These are phyloP conservation scores for Neocatenulostroma microsporum DNA, from an alignment of 2,329 filamentous ascomycete species.

Conservation along the genomic window DNA sequence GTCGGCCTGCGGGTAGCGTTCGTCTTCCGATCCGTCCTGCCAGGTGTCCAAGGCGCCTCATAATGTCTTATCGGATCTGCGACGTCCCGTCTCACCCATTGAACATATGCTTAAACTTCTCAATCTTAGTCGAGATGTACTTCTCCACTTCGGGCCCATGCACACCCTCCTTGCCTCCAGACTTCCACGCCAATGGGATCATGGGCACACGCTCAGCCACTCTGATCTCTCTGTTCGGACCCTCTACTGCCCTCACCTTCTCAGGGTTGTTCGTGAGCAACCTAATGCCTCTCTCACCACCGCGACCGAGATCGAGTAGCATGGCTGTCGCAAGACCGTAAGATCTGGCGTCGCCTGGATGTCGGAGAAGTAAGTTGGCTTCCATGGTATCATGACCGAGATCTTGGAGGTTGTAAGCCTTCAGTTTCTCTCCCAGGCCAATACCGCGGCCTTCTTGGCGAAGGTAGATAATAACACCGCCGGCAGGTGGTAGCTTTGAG, in stretches of 20 bases:
- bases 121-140: conserved; percentile 81
- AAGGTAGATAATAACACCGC: conserved; percentile 90
- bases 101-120: conserved; percentile 49
- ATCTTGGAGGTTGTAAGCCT: conserved; percentile 97
- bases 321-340: conserved; percentile 97
- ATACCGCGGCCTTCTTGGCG: conserved; percentile 95
- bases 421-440: conserved; percentile 87
- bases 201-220: conserved; percentile 89
- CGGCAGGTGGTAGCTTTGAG: conserved; percentile 42
- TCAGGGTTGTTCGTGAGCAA: conserved; percentile 96
- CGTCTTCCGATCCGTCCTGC: too few relatives aligned
- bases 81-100: too few relatives aligned
- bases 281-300: conserved; percentile 61
- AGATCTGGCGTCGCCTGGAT: conserved; percentile 88
- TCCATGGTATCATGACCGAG: conserved; percentile 96
- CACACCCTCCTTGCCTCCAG: conserved; percentile 68
- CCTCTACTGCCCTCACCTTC: conserved; percentile 90
- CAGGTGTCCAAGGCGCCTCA: too few relatives aligned
- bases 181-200: conserved; percentile 89
- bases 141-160: conserved; percentile 83
- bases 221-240: conserved; percentile 75
- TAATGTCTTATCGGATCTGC: too few relatives aligned
- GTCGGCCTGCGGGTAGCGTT: too few relatives aligned
- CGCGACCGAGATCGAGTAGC: conserved; percentile 72
- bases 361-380: conserved; percentile 80